phyloP scores from a whole-genome alignment of 2,329 filamentous ascomycete species.

The Colletotrichum sp. region DNA sequence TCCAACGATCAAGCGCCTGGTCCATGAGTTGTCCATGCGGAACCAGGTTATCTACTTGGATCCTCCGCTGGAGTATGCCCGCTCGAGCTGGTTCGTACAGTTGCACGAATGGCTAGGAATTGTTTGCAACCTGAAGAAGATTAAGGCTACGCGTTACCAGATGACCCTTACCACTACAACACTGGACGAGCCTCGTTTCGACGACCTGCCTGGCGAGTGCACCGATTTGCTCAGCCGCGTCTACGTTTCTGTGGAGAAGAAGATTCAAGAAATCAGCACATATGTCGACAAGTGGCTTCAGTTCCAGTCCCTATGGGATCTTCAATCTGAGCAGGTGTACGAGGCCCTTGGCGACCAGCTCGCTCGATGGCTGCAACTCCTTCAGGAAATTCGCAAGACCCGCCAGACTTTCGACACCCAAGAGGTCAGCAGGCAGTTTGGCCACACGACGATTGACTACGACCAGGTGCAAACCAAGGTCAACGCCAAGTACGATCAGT shows the following conservation, averaged over 20 bases:
- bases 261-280: constrained; percentile 76
- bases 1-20: constrained; percentile 73
- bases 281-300: constrained; percentile 99
- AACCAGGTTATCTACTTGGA: constrained; percentile 98
- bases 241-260: constrained; percentile 83
- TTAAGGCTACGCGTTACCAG: constrained; percentile 94
- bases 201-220: constrained; percentile 83
- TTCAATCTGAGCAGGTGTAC: constrained; percentile 95
- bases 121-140: constrained; percentile 89
- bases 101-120: constrained; percentile 93
- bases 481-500: constrained; percentile 98
- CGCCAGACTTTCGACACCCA: constrained; percentile 97
- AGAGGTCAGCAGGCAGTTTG: constrained; percentile 90
- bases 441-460: constrained; percentile 94
- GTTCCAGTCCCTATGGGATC: constrained; percentile 97
- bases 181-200: constrained; percentile 76
- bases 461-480: constrained; percentile 99
- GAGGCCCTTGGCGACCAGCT: constrained; percentile 90
- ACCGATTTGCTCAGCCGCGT: constrained; percentile 79
- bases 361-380: constrained; percentile 88
- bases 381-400: constrained; percentile 97
- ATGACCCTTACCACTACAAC: constrained; percentile 76
- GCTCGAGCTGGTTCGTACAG: constrained; percentile 92
- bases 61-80: constrained; percentile 87
- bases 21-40: constrained; percentile 95